These are phyloP conservation scores for Vicia villosa DNA, from an alignment of 306 rosid genomes.

Conservation along the genomic window DNA sequence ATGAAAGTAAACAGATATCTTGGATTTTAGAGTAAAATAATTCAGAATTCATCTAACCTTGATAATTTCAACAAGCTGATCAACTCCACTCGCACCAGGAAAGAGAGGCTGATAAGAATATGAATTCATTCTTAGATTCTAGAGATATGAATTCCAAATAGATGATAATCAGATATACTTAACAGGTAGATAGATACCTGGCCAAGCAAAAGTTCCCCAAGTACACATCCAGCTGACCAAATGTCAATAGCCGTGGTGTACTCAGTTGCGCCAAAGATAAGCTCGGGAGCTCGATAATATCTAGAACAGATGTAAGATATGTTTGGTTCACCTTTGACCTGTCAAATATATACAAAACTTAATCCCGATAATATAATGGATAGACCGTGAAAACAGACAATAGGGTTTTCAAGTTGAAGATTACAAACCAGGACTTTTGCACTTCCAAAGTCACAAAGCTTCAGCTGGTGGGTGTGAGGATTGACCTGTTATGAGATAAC, in stretches of 20 bases:
- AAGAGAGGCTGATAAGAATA: slow-evolving; percentile 69
- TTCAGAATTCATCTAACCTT: slow-evolving; percentile 51
- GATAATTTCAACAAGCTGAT: slow-evolving; percentile 86
- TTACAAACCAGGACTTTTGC: slow-evolving; percentile 88
- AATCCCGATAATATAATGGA: neutral
- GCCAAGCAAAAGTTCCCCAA: slow-evolving; percentile 84
- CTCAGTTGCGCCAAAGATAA: slow-evolving; percentile 89
- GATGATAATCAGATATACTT: slow-evolving; percentile 1
- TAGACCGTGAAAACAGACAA: slow-evolving; percentile 3
- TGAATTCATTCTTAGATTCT: slow-evolving; percentile 36
- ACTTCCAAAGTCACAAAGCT: slow-evolving; percentile 88
- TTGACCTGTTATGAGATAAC: slow-evolving; percentile 60
- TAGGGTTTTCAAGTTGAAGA: neutral
- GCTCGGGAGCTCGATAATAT: slow-evolving; percentile 92
- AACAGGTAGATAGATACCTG: slow-evolving; percentile 55
- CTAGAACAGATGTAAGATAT: slow-evolving; percentile 91
- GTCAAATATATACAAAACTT: slow-evolving; percentile 36
- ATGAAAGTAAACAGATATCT: neutral
- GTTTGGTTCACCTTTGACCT: slow-evolving; percentile 90
- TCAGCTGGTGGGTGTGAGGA: slow-evolving; percentile 84
- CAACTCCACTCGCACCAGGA: slow-evolving; percentile 93
- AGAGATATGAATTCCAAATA: slow-evolving; percentile 16
- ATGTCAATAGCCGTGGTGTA: slow-evolving; percentile 85
- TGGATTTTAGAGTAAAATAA: neutral
- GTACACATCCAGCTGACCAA: slow-evolving; percentile 96